Base-by-base conservation (phyloP, 352 stramenopile species). In the Thalassiosira hispida region DNA sequence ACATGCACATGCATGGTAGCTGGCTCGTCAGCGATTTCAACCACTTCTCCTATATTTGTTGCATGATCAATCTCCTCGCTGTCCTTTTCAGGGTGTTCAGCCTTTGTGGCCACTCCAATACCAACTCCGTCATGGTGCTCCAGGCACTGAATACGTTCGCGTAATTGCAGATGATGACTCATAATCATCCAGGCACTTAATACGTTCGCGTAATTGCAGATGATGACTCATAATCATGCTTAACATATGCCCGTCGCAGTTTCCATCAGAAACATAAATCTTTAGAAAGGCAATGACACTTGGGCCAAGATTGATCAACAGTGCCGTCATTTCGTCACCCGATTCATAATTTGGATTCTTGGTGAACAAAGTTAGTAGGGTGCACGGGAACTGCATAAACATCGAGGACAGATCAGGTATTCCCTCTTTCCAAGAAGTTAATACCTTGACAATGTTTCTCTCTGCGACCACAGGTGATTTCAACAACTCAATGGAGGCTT, bases 231-330 rank as follows among this genome's bases (percentile, higher is more conserved):
- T 52, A 33, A 62, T 29, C 31, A 61, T 8, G 31, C 25, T 72
- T 27, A 72, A 40, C 22, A 27, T 40, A 8, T 16, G 35, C 22
- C 12, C 29, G 23, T 62, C 49, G 38, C 35, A 72, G 2, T 62
- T 61, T 8, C 63, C 49, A 23, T 22, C 18, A 61, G 47, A 72
- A 51, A 46, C 49, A 64, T 73, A 31, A 47, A 73, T 73, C 27
- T 44, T 73, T 40, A 73, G 9, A 64, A 73, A 73, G 18, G 64
- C 49, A 64, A 35, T 56, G 46, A 73, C 52, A 64, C 49, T 73
- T 64, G 64, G 64, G 35, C 64, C 64, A 44, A 73, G 65, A 55
- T 55, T 65, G 18, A 65, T 65, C 38, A 73, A 46, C 49, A 73
- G 57, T 73, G 49, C 64, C n/a, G 33, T 64, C 64, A 73, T 29